Percentiles rank a stretch among this genome's conserved stretches.
phyloP scores from a whole-genome alignment of 2,329 filamentous ascomycete genomes.

The Cyphellophora attinorum region DNA sequence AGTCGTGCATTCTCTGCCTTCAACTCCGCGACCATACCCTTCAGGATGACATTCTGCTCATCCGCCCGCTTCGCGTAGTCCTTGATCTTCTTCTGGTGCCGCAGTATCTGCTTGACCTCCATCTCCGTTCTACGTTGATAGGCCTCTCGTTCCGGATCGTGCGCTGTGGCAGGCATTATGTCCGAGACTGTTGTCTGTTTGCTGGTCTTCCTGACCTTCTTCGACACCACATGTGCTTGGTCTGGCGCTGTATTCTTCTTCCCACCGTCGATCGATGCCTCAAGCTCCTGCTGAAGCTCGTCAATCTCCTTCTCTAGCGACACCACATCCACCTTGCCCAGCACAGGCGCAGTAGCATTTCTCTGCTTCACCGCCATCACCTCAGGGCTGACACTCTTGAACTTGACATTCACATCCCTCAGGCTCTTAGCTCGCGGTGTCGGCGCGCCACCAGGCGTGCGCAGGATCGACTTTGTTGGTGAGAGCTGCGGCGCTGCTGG shows the following conservation, averaged over 20 bases:
- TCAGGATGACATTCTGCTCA: constrained; percentile 13
- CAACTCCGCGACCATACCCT: constrained; percentile 9
- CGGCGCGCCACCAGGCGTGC: constrained; percentile 52
- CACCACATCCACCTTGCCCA: background rate
- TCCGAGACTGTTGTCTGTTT: background rate
- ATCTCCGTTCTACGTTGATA: constrained; percentile 49
- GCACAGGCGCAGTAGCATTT: background rate
- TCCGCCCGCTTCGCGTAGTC: constrained; percentile 15
- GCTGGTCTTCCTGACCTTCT: background rate
- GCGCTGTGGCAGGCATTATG: background rate
- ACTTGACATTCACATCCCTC: constrained; percentile 34
- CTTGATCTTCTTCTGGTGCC: constrained; percentile 30
- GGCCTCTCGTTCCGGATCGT: constrained; percentile 46
- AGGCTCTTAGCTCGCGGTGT: constrained; percentile 50
- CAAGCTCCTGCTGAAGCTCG: background rate
- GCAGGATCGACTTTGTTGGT: constrained; percentile 54
- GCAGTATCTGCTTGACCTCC: constrained; percentile 52
- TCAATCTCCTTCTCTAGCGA: background rate
- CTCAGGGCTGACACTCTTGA: constrained; percentile 24
- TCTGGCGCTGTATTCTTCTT: background rate
- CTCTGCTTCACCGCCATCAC: background rate
- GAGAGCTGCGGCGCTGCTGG: constrained; percentile 27
- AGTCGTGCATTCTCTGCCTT: constrained; percentile 5
- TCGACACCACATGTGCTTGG: background rate
- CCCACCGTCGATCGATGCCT: background rate